Base-by-base conservation (phyloP, 352 stramenopile genomes). In the Pythium phragmiticola region DNA sequence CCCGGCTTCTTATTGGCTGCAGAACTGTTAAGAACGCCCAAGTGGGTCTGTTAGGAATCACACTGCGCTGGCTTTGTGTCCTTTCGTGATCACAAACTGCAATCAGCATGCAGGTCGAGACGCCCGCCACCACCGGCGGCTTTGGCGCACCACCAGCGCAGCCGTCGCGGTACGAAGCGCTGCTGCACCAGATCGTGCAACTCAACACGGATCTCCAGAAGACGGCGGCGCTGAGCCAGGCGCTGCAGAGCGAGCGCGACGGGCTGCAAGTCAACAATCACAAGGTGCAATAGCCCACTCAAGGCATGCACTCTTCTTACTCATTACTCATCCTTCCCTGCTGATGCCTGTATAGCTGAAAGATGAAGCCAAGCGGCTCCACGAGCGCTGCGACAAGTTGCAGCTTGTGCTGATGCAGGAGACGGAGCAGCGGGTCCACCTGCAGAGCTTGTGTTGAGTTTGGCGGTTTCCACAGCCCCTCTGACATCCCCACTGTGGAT, bases 121-220 rank as follows among this genome's bases (percentile, higher is more conserved):
- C 60, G 36, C 51, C 60, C 3, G 39, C 42, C 19, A 36, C 19
- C 4, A 3, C 33, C 6, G 3, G 46, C 6, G 3, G 46, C 45
- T 63, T 34, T 34, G 39, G 39, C 39, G 39, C 39, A 12, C 6
- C 39, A n/a, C 9, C 39, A 16, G 17, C 39, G 39, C 39, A 47
- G 57, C 19, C 63, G 33, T 77, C 76, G 30, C 80, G 75, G 17
- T 93, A 95, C 65, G 87, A 91, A 36, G 73, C 83, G 33, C 70
- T 93, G 60, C 61, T 95, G 56, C 76, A 80, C 41, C 84, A 95
- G 76, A 88, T 95, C 59, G 83, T 93, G 59, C 84, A 92, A 70
- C 75, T 93, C 4, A 93, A 93, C 53, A 80, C 84, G 48, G 86
- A 93, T 56, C 68, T 92, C 23, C 84, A 93, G 57, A 93, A 95